Conservation (phyloP, 202 grass and related monocot genomes). For the Panicum hallii region DNA sequence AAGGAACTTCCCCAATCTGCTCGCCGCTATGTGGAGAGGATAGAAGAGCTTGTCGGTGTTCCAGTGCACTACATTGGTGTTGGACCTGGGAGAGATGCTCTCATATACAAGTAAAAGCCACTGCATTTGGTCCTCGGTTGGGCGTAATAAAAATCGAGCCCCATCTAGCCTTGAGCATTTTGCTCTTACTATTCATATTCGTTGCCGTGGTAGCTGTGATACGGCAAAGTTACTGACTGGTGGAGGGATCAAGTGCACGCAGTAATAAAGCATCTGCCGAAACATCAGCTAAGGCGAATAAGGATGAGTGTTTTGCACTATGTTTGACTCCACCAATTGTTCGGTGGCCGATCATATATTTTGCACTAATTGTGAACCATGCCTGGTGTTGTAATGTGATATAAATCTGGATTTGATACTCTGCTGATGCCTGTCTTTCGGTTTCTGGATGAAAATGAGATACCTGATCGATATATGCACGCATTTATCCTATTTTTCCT, state of each 20-base stretch:
- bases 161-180: slow-evolving; percentile 37
- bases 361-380: slow-evolving; percentile 31
- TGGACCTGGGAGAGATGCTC: slow-evolving; percentile 77
- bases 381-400: neutral
- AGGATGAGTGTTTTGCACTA: slow-evolving; percentile 36
- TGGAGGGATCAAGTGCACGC: slow-evolving; percentile 40
- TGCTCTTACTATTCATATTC: slow-evolving; percentile 10
- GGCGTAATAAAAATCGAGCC: slow-evolving; percentile 3
- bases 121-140: slow-evolving; percentile 8
- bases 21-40: slow-evolving; percentile 69
- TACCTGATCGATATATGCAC: neutral
- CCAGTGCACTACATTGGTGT: slow-evolving; percentile 84
- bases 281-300: slow-evolving; percentile 33
- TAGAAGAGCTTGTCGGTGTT: slow-evolving; percentile 85
- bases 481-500: neutral
- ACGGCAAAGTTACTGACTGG: slow-evolving; percentile 36
- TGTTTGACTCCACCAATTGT: slow-evolving; percentile 35
- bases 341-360: slow-evolving; percentile 26
- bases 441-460: neutral
- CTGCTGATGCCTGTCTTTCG: neutral
- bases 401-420: slow-evolving; percentile 10
- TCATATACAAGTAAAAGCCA: slow-evolving; percentile 75
- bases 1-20: slow-evolving; percentile 68
- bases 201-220: slow-evolving; percentile 35
- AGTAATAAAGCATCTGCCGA: slow-evolving; percentile 45